Base-by-base conservation (phyloP, 2,329 filamentous ascomycete genomes). In the Westerdykella aurantiaca region DNA sequence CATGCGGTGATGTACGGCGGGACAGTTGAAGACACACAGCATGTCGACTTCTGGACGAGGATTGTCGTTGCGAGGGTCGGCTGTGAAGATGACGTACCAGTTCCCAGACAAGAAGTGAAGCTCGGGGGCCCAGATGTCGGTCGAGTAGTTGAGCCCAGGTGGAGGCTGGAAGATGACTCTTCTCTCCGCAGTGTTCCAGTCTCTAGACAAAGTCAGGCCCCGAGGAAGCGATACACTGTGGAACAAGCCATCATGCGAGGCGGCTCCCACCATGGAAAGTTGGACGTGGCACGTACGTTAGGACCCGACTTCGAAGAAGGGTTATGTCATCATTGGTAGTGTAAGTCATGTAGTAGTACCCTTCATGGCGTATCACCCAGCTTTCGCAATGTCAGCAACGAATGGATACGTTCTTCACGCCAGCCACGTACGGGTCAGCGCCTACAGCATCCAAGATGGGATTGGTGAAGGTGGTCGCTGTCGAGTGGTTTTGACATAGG, bases 1-100 rank as follows among this genome's bases (percentile, higher is more conserved):
- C 73, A 77, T 77, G 16, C 74, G 61, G 53, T 77, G 74, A 47
- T 74, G 64, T 12, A 77, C 69, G 1, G 74, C 74, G 3, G 73
- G 73, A 46, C 73, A 76, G 46, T 64, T 70, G 55, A 66, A 75
- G 33, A 69, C 63, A 54, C 73, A 76, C 52, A 66, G 67, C 66
- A 73, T 73, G 44, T 76, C 73, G 5, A 68, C 63, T 44, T 72
- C 67, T 0, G 72, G 72, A 0, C 72, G 68, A 1, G 73, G 73
- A 3, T 58, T 60, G 53, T 77, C 74, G 25, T 57, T 54, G 45
- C 69, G 68, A 2, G 73, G 72, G 46, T 76, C 73, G 5, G 71
- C 74, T 2, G 73, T 77, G 59, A 76, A 77, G 49, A 77, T 76
- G 41, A 76, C 63, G 51, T 75, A 76, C 74, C 74, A 77, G 11